Percentiles rank a stretch among this genome's conserved stretches.
phyloP scores from a whole-genome alignment of 208 protist species.

The Acanthamoeba triangularis region DNA sequence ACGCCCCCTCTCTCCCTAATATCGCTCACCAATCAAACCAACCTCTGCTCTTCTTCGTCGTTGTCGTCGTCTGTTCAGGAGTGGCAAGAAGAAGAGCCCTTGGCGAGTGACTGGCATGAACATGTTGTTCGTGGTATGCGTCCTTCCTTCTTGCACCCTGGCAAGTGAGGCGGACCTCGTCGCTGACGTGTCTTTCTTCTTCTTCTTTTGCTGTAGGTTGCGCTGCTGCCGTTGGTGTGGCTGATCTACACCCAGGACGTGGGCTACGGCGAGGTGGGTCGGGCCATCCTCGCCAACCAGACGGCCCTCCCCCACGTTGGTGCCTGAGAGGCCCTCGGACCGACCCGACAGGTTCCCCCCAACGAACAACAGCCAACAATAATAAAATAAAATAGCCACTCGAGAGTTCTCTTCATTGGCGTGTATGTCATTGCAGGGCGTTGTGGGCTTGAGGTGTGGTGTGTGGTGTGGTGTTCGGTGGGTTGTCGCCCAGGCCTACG shows the following conservation, averaged over 20 bases:
- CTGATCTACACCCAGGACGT: conserved; percentile 40
- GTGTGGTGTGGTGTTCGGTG: no score
- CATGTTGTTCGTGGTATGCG: conserved; percentile 15
- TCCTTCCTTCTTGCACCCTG: neutral
- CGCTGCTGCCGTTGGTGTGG: conserved; percentile 19
- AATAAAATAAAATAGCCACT: no score
- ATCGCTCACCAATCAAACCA: neutral
- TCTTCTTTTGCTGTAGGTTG: neutral
- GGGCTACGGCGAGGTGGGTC: conserved; percentile 46
- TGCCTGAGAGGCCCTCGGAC: no score
- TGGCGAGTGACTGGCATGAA: conserved; percentile 43
- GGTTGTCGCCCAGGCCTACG: neutral
- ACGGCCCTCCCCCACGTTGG: neutral
- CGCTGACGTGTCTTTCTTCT: neutral
- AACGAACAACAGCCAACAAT: no score
- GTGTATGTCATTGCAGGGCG: no score
- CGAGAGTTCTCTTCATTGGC: no score
- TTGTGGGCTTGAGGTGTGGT: no score
- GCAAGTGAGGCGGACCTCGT: neutral
- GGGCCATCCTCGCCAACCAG: conserved; percentile 1
- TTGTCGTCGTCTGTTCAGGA: no score
- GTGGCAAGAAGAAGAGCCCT: conserved; percentile 12
- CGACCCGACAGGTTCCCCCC: no score
- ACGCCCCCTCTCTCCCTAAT: neutral
- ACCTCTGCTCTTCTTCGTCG: neutral